These are phyloP conservation scores for Acanthamoeba healyi DNA, from an alignment of 208 protist genomes.

Conservation along the genomic window DNA sequence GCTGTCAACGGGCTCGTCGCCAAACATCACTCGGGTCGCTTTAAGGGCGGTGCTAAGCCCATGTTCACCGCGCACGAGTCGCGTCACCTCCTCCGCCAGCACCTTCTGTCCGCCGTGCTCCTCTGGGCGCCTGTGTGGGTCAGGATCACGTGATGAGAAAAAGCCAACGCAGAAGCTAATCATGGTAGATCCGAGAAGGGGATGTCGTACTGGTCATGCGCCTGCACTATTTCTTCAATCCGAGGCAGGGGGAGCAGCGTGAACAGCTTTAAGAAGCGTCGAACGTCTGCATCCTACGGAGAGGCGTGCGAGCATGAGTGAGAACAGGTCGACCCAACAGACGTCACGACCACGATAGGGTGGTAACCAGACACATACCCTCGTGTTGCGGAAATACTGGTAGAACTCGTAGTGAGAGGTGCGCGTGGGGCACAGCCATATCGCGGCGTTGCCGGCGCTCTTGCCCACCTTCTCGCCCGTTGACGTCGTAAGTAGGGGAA, in stretches of 20 bases:
- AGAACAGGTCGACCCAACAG: too few species aligned
- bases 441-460: conserved; percentile 85
- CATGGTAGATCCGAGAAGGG: background rate
- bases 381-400: conserved; percentile 20
- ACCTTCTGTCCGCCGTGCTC: background rate
- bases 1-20: conserved; percentile 7
- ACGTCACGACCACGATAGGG: too few species aligned
- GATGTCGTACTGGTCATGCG: background rate
- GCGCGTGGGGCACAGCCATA: conserved; percentile 69
- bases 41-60: background rate
- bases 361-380: too few species aligned
- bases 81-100: conserved; percentile 7
- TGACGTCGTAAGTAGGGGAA: conserved; percentile 83
- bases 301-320: too few species aligned
- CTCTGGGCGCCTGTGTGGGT: background rate
- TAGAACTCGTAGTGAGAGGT: conserved; percentile 48
- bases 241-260: background rate
- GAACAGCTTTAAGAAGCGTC: conserved; percentile 15
- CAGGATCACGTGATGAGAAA: too few species aligned
- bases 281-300: background rate
- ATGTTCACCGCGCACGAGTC: background rate
- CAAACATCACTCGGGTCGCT: background rate
- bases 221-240: background rate
- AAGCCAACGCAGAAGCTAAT: too few species aligned
- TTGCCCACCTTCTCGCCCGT: conserved; percentile 87